Evolutionary conservation across 2,329 filamentous ascomycete genomes (phyloP).

Genomic region (Hymenoscyphus salicellus): DNA sequence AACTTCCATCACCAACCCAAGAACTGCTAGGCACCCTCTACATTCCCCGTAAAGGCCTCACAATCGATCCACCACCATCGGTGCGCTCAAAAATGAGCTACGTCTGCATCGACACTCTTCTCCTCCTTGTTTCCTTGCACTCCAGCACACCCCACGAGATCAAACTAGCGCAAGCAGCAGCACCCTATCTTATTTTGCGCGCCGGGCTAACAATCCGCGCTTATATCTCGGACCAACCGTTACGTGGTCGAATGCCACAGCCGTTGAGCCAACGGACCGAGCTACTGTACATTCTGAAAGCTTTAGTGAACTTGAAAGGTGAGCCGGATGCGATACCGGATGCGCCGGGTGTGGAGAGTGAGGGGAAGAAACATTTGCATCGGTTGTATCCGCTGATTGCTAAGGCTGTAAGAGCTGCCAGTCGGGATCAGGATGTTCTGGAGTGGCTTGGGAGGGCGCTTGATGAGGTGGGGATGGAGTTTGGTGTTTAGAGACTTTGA

Average conservation of each 20-base stretch:
- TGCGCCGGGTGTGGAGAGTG: slow-evolving; percentile 50
- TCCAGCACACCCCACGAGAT: slow-evolving; percentile 37
- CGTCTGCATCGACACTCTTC: slow-evolving; percentile 75
- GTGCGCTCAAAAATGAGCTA: slow-evolving; percentile 72
- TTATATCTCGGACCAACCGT: slow-evolving; percentile 87
- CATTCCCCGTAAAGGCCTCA: slow-evolving; percentile 65
- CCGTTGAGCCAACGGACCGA: slow-evolving; percentile 78
- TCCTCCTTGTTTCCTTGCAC: slow-evolving; percentile 60
- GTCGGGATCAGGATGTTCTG: slow-evolving; percentile 60
- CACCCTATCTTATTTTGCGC: slow-evolving; percentile 79
- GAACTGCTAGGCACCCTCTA: slow-evolving; percentile 62
- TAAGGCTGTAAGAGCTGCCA: slow-evolving; percentile 58
- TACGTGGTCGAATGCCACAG: slow-evolving; percentile 85
- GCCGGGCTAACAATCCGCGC: slow-evolving; percentile 75
- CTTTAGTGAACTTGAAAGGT: slow-evolving; percentile 64
- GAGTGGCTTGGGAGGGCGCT: slow-evolving; percentile 57
- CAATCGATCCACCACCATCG: slow-evolving; percentile 63
- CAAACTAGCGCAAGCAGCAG: slow-evolving; percentile 67
- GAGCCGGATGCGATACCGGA: slow-evolving; percentile 68
- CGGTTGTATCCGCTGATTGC: slow-evolving; percentile 77
- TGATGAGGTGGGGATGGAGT: slow-evolving; percentile 58
- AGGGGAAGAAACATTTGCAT: slow-evolving; percentile 70
- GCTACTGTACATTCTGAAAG: slow-evolving; percentile 66
- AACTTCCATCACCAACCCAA: slow-evolving; percentile 50
- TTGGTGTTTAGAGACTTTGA: slow-evolving; percentile 35